These are phyloP conservation scores for Amorphotheca resinae DNA, from an alignment of 495 filamentous ascomycete species.

Conservation along the genomic window DNA sequence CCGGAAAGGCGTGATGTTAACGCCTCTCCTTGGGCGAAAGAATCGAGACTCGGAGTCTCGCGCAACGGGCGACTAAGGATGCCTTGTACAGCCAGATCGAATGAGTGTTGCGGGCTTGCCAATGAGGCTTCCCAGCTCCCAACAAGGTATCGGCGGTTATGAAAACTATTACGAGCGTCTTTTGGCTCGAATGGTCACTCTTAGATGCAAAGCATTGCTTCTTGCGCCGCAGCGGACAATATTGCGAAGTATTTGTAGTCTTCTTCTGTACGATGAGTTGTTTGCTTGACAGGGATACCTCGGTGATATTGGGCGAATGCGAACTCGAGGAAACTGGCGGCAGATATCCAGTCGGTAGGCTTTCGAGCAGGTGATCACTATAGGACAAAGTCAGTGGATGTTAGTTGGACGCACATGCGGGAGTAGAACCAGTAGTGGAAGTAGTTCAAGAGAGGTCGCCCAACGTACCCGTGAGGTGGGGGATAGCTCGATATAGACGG, in stretches of 20 bases:
- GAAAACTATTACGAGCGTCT: constrained; percentile 12
- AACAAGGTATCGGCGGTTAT: constrained; percentile 9
- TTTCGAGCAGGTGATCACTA: constrained; percentile 13
- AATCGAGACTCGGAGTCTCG: constrained; percentile 13
- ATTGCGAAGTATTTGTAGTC: constrained; percentile 7
- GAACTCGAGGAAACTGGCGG: background rate
- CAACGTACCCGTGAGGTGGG: constrained; percentile 14
- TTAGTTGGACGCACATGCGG: constrained; percentile 8
- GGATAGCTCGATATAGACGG: constrained; percentile 10
- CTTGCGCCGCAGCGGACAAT: constrained; percentile 6
- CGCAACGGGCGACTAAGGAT: constrained; percentile 15
- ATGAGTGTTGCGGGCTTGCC: constrained; percentile 12
- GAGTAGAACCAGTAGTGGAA: constrained; percentile 6
- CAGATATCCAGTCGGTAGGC: background rate
- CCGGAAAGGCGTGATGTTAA: constrained; percentile 10
- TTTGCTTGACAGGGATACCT: constrained; percentile 8
- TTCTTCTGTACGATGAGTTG: constrained; percentile 14
- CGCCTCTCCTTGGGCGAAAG: constrained; percentile 9
- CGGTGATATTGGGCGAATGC: constrained; percentile 1
- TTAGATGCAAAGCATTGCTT: constrained; percentile 17
- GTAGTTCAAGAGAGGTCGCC: background rate
- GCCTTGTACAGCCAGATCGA: constrained; percentile 21
- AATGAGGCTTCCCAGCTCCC: constrained; percentile 13
- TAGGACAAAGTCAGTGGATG: constrained; percentile 15
- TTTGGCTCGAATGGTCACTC: constrained; percentile 4